Evolutionary conservation across 305 asterid species (phyloP), one percentile per base, ranked within the genome.

Genomic region (Fraxinus dipetala): DNA sequence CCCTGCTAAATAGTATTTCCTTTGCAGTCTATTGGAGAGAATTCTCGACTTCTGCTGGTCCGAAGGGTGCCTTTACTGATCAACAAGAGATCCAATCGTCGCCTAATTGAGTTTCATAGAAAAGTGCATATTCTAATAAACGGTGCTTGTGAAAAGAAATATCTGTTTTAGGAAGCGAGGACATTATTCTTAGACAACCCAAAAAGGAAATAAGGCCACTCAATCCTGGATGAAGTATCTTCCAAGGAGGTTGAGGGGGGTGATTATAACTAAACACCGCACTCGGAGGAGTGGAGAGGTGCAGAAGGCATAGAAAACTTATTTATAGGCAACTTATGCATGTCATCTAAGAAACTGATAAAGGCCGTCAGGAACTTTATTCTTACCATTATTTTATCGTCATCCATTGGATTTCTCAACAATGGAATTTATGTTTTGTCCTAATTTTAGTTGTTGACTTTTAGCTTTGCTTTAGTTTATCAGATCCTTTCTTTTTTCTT

Each of bases 391-490:
- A 28, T 10, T 69, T 28, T 69, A 69, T 30, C 5, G 16, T 9
- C 61, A 51, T 51, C 61, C n/a, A 5, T 75, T 76, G 65, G 24
- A 63, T 74, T 38, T 72, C 54, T 83, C 65, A 78, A 36, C 32
- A 38, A 8, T 38, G 56, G 13, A 79, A 8, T 81, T 22, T 69
- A 14, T 36, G 80, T 73, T 73, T 51, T 77, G 77, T 79, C 72
- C 5, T 56, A 59, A 63, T 72, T 43, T 48, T 74, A 31, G 81
- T 78, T 75, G 79, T 77, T 74, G 20, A n/a, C 79, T 77, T 69
- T 30, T 74, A 80, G 73, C 77, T 26, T 70, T 40, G 43, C 40
- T 73, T 77, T 34, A 75, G 59, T 79, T 43, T 51, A 26, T 45
- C 11, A 28, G 48, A 74, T 72, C 73, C 22, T 72, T 77, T 69